Conservation (phyloP, 1,139 yeast species). For the Yarrowia galli region DNA sequence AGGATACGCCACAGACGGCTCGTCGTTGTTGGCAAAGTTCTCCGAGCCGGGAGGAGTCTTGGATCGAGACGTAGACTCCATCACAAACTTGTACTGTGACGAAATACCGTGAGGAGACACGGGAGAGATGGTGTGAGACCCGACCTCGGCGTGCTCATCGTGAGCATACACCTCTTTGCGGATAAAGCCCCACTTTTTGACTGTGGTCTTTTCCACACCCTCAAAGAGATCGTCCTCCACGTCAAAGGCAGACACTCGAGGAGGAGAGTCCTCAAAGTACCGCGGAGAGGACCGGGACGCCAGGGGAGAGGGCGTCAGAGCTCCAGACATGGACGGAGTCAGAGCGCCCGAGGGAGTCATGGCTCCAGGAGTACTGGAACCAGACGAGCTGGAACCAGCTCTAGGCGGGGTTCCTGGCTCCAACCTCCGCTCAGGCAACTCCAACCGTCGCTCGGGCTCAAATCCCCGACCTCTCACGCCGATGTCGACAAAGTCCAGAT, state of each 20-base stretch:
- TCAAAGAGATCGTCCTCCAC: conserved; percentile 37
- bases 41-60: conserved; percentile 21
- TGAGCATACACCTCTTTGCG: conserved; percentile 21
- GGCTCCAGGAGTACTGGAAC: no score
- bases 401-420: conserved; percentile 14
- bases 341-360: neutral
- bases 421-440: no score
- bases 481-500: conserved; percentile 34
- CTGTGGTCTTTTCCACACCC: conserved; percentile 16
- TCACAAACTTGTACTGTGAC: conserved; percentile 22
- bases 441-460: neutral
- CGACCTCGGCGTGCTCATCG: conserved; percentile 4
- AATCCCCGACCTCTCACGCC: conserved; percentile 1
- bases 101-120: conserved; percentile 18
- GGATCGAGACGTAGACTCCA: conserved; percentile 35
- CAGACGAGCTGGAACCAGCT: neutral
- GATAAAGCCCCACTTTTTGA: conserved; percentile 35
- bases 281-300: conserved; percentile 15
- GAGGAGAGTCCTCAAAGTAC: conserved; percentile 34
- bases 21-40: neutral
- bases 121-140: neutral
- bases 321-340: neutral
- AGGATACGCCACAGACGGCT: conserved; percentile 19
- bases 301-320: neutral
- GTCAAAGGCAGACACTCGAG: conserved; percentile 30